Percentiles rank a stretch among this genome's conserved stretches.
phyloP scores from a whole-genome alignment of 257 asterid species.

The Nicotiana obtusifolia region DNA sequence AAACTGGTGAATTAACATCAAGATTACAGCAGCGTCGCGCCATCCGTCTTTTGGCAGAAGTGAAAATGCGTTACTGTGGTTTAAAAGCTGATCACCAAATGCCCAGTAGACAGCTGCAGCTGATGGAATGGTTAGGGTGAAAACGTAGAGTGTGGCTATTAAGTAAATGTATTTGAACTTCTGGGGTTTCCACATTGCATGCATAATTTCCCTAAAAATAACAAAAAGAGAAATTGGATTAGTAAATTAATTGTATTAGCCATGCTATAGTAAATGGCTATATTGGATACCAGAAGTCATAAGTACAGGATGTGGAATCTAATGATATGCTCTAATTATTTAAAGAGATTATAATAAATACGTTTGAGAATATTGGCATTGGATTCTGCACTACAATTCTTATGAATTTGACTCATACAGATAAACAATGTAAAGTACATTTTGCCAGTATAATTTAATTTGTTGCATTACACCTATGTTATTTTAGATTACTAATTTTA shows the following conservation, averaged over 20 bases:
- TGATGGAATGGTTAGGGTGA: slow-evolving; percentile 83
- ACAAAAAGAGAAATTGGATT: background rate
- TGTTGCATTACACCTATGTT: background rate
- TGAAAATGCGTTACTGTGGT: slow-evolving; percentile 79
- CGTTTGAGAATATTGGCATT: background rate
- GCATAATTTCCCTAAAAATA: slow-evolving; percentile 72
- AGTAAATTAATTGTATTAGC: background rate
- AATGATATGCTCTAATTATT: background rate
- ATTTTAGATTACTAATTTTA: too few relatives aligned
- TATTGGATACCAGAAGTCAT: background rate
- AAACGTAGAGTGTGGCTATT: slow-evolving; percentile 75
- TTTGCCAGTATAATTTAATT: too few relatives aligned
- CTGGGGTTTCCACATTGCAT: slow-evolving; percentile 97
- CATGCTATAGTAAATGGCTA: background rate
- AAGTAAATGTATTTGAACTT: slow-evolving; percentile 87
- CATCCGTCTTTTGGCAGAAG: slow-evolving; percentile 65
- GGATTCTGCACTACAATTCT: background rate
- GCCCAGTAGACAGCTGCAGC: slow-evolving; percentile 96
- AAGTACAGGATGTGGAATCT: background rate
- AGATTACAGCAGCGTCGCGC: slow-evolving; percentile 88
- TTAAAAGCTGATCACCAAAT: slow-evolving; percentile 72
- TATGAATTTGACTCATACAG: too few relatives aligned
- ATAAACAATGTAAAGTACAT: too few relatives aligned
- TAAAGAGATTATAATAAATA: background rate
- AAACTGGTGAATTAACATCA: slow-evolving; percentile 94